phyloP scores from a whole-genome alignment of 1,284 basidiomycete species.

The Athelia sp. region DNA sequence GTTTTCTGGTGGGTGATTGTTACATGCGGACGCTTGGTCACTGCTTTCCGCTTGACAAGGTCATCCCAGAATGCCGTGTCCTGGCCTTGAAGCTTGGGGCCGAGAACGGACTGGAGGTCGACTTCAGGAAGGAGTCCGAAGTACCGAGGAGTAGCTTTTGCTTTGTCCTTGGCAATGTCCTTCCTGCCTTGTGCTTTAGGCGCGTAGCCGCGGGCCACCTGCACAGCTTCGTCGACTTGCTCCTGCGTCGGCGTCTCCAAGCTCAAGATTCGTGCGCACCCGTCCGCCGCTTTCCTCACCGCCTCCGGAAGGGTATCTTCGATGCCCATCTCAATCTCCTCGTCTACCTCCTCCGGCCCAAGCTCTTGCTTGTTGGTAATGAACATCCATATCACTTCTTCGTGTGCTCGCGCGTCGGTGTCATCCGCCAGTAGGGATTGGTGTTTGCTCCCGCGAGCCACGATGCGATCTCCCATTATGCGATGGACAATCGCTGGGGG shows the following conservation, averaged over 20 bases:
- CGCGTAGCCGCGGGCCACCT: slow-evolving; percentile 46
- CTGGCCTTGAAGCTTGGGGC: slow-evolving; percentile 20
- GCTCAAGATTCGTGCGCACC: slow-evolving; percentile 44
- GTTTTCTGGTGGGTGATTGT: slow-evolving; percentile 78
- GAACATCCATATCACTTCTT: slow-evolving; percentile 81
- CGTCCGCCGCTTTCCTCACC: slow-evolving; percentile 57
- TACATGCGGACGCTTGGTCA: slow-evolving; percentile 73
- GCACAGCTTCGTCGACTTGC: slow-evolving; percentile 56
- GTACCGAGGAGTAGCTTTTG: slow-evolving; percentile 47
- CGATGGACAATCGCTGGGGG: slow-evolving; percentile 59
- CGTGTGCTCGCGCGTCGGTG: slow-evolving; percentile 49
- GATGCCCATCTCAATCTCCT: slow-evolving; percentile 61
- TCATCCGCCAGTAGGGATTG: slow-evolving; percentile 70
- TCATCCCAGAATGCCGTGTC: slow-evolving; percentile 42
- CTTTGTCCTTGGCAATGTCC: slow-evolving; percentile 26
- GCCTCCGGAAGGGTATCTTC: slow-evolving; percentile 49
- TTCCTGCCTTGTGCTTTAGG: slow-evolving; percentile 30
- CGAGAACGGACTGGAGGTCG: slow-evolving; percentile 48
- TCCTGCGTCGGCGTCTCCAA: slow-evolving; percentile 51
- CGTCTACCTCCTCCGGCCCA: slow-evolving; percentile 52
- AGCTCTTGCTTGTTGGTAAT: slow-evolving; percentile 67
- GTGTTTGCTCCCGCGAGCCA: slow-evolving; percentile 76
- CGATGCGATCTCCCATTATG: slow-evolving; percentile 73
- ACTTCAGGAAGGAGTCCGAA: slow-evolving; percentile 77
- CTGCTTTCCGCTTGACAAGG: slow-evolving; percentile 42